Percentiles rank a stretch among this genome's conserved stretches.
phyloP scores from a whole-genome alignment of 2,329 filamentous ascomycete genomes.

The Aspergillus novofumigatus region DNA sequence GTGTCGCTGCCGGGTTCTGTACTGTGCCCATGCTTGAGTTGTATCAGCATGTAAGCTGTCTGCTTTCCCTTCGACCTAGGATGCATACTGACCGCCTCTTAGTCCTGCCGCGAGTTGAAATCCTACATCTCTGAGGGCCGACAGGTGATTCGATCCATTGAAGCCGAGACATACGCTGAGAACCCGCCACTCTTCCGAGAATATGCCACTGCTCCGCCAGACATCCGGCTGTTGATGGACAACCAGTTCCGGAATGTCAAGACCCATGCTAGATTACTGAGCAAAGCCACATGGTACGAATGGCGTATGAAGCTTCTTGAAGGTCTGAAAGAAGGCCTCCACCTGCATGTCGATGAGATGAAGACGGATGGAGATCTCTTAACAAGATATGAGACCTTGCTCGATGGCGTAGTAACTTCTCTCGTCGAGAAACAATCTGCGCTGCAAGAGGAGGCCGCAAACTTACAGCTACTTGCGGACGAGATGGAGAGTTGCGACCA shows the following conservation, averaged over 20 bases:
- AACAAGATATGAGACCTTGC: slow-evolving; percentile 61
- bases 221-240: slow-evolving; percentile 84
- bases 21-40: slow-evolving; percentile 90
- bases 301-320: slow-evolving; percentile 89
- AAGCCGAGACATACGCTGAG: slow-evolving; percentile 80
- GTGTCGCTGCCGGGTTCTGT: slow-evolving; percentile 83
- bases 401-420: slow-evolving; percentile 64
- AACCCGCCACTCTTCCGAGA: slow-evolving; percentile 90
- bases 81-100: slow-evolving; percentile 24
- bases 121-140: slow-evolving; percentile 94
- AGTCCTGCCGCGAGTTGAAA: slow-evolving; percentile 89
- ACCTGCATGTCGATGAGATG: slow-evolving; percentile 73
- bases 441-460: slow-evolving; percentile 61
- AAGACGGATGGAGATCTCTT: slow-evolving; percentile 66
- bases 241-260: slow-evolving; percentile 98
- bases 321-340: slow-evolving; percentile 74
- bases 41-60: slow-evolving; percentile 72
- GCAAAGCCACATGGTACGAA: slow-evolving; percentile 97
- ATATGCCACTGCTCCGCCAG: slow-evolving; percentile 78
- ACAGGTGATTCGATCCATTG: slow-evolving; percentile 84
- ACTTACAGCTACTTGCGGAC: slow-evolving; percentile 66
- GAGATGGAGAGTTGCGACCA: slow-evolving; percentile 65
- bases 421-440: slow-evolving; percentile 58
- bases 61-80: slow-evolving; percentile 1
- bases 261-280: slow-evolving; percentile 80